phyloP scores from a whole-genome alignment of 192 early-diverging fungal species.

The Podochytrium sp. region DNA sequence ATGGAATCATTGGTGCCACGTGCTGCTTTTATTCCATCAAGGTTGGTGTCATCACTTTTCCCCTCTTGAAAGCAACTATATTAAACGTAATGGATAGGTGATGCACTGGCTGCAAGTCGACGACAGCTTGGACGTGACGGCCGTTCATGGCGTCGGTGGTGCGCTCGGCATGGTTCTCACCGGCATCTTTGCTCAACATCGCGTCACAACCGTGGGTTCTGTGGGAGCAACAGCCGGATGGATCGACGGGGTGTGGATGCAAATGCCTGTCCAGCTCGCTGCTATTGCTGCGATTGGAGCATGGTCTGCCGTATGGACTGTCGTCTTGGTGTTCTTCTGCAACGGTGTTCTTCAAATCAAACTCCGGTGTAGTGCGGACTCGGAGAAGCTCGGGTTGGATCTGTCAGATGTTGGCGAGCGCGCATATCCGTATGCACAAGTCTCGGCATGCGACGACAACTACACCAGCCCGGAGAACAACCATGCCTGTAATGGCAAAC shows the following conservation, averaged over 20 bases:
- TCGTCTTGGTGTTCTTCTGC: constrained; percentile 66
- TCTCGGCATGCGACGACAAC: too few relatives aligned
- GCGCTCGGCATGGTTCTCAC: constrained; percentile 77
- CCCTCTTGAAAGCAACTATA: too few relatives aligned
- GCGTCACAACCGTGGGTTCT: constrained; percentile 59
- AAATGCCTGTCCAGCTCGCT: constrained; percentile 73
- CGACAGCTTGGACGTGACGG: constrained; percentile 51
- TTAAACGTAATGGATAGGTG: too few relatives aligned
- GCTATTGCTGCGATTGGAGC: constrained; percentile 69
- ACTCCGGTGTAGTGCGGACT: constrained; percentile 57
- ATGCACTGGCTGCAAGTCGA: constrained; percentile 74
- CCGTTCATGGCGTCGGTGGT: constrained; percentile 82
- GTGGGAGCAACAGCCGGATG: constrained; percentile 66
- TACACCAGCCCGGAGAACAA: too few relatives aligned
- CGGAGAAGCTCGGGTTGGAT: constrained; percentile 79
- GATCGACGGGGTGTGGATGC: constrained; percentile 81
- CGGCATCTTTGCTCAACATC: constrained; percentile 80
- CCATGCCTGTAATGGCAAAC: too few relatives aligned
- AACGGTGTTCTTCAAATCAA: constrained; percentile 72
- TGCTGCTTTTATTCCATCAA: constrained; percentile 66
- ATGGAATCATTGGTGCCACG: constrained; percentile 67
- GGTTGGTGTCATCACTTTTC: too few relatives aligned
- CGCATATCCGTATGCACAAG: constrained; percentile 50
- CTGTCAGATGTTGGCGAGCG: constrained; percentile 80
- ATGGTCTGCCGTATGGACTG: constrained; percentile 78